phyloP scores from a whole-genome alignment of 2,329 filamentous ascomycete species.

The Colletotrichum plurivorum region DNA sequence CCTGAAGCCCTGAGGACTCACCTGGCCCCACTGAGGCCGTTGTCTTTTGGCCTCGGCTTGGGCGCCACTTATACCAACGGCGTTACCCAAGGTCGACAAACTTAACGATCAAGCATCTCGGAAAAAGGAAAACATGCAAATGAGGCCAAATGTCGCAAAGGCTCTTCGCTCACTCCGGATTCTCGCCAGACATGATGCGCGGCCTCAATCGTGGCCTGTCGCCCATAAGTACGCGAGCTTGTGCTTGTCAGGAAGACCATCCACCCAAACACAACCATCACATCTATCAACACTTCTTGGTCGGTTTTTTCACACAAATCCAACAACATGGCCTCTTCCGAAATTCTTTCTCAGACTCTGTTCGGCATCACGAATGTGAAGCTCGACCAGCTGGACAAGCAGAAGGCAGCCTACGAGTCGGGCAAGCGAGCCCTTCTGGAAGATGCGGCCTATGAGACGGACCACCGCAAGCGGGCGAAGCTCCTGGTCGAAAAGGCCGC shows the following conservation, averaged over 20 bases:
- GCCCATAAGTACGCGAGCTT: neutral
- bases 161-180: neutral
- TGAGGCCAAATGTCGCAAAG: conserved; percentile 14
- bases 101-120: neutral
- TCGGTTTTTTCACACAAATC: neutral
- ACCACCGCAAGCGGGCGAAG: conserved; percentile 49
- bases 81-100: neutral
- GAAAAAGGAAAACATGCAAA: neutral
- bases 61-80: neutral
- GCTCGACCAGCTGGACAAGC: conserved; percentile 68
- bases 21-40: conserved; percentile 4
- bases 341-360: conserved; percentile 65
- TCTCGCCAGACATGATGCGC: neutral
- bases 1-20: neutral
- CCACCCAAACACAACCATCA: neutral
- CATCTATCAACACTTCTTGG: neutral
- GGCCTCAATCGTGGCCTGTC: neutral
- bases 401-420: conserved; percentile 63
- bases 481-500: conserved; percentile 53
- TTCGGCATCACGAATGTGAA: conserved; percentile 69
- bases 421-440: conserved; percentile 59
- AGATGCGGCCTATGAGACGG: conserved; percentile 44
- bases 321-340: conserved; percentile 51
- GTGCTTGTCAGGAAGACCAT: neutral
- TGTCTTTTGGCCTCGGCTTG: conserved; percentile 7